These are phyloP conservation scores for Aspergillus sclerotialis DNA, from an alignment of 2,329 filamentous ascomycete species.

Conservation along the genomic window DNA sequence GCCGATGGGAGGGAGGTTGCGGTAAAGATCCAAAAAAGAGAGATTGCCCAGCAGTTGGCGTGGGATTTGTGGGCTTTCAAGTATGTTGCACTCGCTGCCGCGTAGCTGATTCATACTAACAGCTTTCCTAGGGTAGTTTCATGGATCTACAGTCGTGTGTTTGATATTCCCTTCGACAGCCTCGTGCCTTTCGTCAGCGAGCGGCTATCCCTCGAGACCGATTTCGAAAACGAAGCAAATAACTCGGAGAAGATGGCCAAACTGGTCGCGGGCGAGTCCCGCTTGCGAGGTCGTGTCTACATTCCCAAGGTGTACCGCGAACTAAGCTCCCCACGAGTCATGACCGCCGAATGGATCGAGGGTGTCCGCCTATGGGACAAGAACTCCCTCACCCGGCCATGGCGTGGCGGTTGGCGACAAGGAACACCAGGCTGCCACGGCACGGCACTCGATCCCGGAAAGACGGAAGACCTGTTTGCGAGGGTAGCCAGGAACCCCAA, in stretches of 20 bases:
- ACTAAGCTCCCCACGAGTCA: conserved; percentile 71
- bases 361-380: conserved; percentile 91
- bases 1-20: conserved; percentile 85
- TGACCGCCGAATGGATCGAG: conserved; percentile 98
- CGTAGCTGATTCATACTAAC: conserved; percentile 1
- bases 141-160: conserved; percentile 75
- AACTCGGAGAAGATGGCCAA: conserved; percentile 80
- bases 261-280: conserved; percentile 67
- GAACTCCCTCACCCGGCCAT: conserved; percentile 65
- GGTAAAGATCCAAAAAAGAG: conserved; percentile 92
- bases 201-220: conserved; percentile 84
- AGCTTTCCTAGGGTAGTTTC: conserved; percentile 61
- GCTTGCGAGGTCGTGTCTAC: conserved; percentile 74
- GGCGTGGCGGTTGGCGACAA: conserved; percentile 68
- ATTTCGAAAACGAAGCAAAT: conserved; percentile 84
- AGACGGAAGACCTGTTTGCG: conserved; percentile 41
- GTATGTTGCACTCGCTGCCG: conserved; percentile 36
- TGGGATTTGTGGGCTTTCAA: conserved; percentile 98
- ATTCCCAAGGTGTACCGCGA: conserved; percentile 80
- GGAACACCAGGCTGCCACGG: conserved; percentile 75
- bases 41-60: conserved; percentile 82
- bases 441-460: conserved; percentile 50
- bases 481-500: conserved; percentile 29
- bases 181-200: conserved; percentile 90
- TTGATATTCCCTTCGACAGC: conserved; percentile 86